Base-by-base conservation (phyloP, 1,139 yeast genomes). In the Hemisphaericaspora subhashii region DNA sequence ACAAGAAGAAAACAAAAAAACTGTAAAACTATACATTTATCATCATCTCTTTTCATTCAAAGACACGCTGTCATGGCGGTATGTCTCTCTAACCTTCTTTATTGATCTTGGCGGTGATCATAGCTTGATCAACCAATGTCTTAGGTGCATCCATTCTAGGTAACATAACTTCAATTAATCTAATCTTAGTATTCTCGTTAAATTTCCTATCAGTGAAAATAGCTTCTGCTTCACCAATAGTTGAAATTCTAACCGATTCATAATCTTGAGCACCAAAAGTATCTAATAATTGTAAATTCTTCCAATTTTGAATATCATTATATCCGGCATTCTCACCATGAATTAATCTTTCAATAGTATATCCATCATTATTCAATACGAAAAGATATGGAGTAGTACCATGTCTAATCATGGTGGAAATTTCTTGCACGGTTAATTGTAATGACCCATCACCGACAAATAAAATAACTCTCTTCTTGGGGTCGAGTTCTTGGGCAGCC, bases 391-490 rank as follows among this genome's bases (percentile, higher is more conserved):
- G 92, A 48, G 81, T 83, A 55, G 83, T 74, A 39, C 79, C 77
- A 86, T 88, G 83, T 67, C 86, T 80, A 60, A 84, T 72, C 82
- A 85, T 81, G 52, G 94, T 83, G 48, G 90, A 83, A 58, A 87
- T 83, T 59, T 87, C 94, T 66, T 87, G 94, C 23, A 83, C 92
- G 3, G 95, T 86, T 62, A 87, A 74, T 66, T 87, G 96, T 58
- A 87, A 73, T 21, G 95, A 86, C 58, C 95, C 96, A 62, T 87
- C 96, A 64, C 96, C 95, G 42, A 86, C 85, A 63, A 87, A 87
- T 52, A 87, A 69, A 48, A 86, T 75, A 44, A 85, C 94, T 71
- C 95, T 78, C 62, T 79, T 81, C 48, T 64, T 60, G 38, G 82
- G 80, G 57, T 82, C 82, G 38, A 82, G 55, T 62, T 87, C 95